Percentiles rank a stretch among this genome's conserved stretches.
Evolutionary conservation across 176 grass and related monocot genomes (phyloP).

Genomic region (Hsuehochloa calcarea): DNA sequence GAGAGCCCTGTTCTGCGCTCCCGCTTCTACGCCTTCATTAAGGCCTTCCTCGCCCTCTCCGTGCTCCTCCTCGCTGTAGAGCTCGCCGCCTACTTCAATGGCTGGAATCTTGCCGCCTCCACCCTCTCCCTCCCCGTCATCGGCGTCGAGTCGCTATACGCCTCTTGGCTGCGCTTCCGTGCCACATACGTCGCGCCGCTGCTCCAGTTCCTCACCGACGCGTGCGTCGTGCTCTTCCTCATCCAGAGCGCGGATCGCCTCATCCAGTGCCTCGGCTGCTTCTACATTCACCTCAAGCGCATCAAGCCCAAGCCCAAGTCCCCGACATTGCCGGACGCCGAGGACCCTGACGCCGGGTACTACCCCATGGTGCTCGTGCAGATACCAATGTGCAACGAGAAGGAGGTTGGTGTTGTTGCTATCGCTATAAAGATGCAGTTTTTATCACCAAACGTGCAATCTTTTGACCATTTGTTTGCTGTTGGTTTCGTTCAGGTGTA

Average conservation of each 20-base stretch:
- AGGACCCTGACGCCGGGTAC: slow-evolving; percentile 63
- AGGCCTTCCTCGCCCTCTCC: slow-evolving; percentile 76
- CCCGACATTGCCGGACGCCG: slow-evolving; percentile 37
- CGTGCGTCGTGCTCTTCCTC: slow-evolving; percentile 90
- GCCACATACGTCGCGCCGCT: slow-evolving; percentile 72
- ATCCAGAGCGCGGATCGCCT: slow-evolving; percentile 93
- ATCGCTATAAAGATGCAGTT: neutral
- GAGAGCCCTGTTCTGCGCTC: slow-evolving; percentile 80
- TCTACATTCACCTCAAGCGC: slow-evolving; percentile 80
- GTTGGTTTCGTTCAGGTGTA: slow-evolving; percentile 67
- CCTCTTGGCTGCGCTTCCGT: slow-evolving; percentile 74
- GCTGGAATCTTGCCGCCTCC: slow-evolving; percentile 66
- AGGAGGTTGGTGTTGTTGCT: slow-evolving; percentile 53
- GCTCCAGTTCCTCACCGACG: slow-evolving; percentile 87
- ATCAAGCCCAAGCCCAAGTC: slow-evolving; percentile 72
- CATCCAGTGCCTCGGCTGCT: slow-evolving; percentile 83
- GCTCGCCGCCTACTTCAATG: slow-evolving; percentile 60
- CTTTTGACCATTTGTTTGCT: slow-evolving; percentile 29
- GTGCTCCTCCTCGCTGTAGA: slow-evolving; percentile 70
- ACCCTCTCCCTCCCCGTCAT: slow-evolving; percentile 48
- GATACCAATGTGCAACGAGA: slow-evolving; percentile 99
- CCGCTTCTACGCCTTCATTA: slow-evolving; percentile 77
- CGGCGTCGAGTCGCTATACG: slow-evolving; percentile 67
- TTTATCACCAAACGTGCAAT: slow-evolving; percentile 8
- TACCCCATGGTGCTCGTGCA: slow-evolving; percentile 95